Base-by-base conservation (phyloP, 352 stramenopile species). In the Phytophthora rubi region DNA sequence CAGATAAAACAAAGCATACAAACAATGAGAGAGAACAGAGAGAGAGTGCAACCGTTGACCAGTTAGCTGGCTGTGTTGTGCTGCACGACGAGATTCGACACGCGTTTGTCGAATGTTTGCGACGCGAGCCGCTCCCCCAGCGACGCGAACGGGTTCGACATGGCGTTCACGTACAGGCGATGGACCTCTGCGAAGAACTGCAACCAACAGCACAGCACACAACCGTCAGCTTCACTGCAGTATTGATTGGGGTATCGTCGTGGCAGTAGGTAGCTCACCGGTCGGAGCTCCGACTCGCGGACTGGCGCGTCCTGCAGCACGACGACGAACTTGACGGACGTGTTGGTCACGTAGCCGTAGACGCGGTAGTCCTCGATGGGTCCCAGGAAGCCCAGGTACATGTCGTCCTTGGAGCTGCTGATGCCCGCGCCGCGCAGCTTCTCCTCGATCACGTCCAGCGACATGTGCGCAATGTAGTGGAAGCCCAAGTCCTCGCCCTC, bases 271-370 rank as follows among this genome's bases (percentile, higher is more conserved):
- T 42, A 44, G 35, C 81, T 59, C 72, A 94, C 89, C 56, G 78
- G 76, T 75, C 87, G 83, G 18, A 96, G 75, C 63, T 96, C 89
- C 1, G 85, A 91, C 49, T 95, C 87, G 55, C 88, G 87, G 61
- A 88, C 77, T 8, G 87, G 89, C 18, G 76, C 65, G 73, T 94
- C 87, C 57, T 94, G 85, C 21, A 94, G 66, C 56, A 96, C 87
- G 49, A 76, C 85, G 6, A 96, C 77, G 55, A 95, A 85, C 75
- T 96, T 96, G 71, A 92, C 79, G 10, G 84, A 87, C 57, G 87
- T 94, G 76, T 95, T 96, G 68, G 89, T 95, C 54, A 95, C 84
- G 69, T 96, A 96, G 18, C 80, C 87, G 49, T 94, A 96, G 68
- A 93, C 85, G 61, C 86, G 80, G 68, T 93, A 96, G 78, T 96